Evolutionary conservation across 768 basidiomycete species (phyloP).

Genomic region (Imleria badia): DNA sequence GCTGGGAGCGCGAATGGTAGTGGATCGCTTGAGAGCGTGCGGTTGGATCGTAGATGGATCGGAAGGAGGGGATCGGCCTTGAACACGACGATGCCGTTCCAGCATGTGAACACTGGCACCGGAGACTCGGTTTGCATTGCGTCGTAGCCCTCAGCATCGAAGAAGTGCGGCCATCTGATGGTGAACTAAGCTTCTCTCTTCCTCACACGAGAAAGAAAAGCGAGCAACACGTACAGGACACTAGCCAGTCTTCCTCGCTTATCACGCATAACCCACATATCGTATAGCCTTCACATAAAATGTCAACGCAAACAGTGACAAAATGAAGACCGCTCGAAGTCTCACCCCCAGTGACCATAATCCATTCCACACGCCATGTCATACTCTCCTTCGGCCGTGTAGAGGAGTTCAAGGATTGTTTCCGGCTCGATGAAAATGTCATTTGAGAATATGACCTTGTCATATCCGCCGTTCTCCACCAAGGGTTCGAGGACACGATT

Average conservation of each 20-base stretch:
- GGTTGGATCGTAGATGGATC: no score
- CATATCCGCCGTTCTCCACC: constrained; percentile 34
- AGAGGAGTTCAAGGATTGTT: constrained; percentile 38
- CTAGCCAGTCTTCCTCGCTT: no score
- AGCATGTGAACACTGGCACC: constrained; percentile 44
- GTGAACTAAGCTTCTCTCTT: not conserved
- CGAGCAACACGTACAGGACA: constrained; percentile 3
- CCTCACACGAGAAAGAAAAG: not conserved
- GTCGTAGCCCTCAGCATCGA: constrained; percentile 36
- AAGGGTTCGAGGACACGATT: constrained; percentile 45
- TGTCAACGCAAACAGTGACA: not conserved
- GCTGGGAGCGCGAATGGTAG: constrained; percentile 18
- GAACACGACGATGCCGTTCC: constrained; percentile 47
- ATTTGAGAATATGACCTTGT: constrained; percentile 42
- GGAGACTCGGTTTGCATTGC: no score
- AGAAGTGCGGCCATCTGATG: constrained; percentile 41
- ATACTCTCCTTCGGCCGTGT: constrained; percentile 38
- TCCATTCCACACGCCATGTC: constrained; percentile 47
- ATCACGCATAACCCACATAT: constrained; percentile 26
- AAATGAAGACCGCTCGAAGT: constrained; percentile 8
- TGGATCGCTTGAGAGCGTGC: no score
- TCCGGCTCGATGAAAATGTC: no score
- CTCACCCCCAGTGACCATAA: constrained; percentile 34
- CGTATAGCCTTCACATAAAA: constrained; percentile 17
- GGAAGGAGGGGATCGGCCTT: no score